Evolutionary conservation across 352 stramenopile genomes (phyloP), one percentile per base, ranked within the genome.

Genomic region (Globisporangium uncinulatum): DNA sequence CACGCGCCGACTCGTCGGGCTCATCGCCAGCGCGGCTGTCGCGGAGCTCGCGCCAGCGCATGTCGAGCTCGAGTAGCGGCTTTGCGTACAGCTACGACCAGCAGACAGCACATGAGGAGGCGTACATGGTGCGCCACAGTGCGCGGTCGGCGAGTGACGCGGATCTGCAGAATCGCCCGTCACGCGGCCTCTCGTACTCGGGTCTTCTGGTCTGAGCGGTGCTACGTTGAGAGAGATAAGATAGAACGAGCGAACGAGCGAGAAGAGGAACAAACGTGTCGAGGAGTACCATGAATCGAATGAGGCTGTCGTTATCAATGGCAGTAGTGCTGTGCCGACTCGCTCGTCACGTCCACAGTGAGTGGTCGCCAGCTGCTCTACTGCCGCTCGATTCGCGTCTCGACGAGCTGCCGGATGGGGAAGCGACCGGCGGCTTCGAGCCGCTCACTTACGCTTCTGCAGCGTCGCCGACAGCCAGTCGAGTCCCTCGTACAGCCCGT

Each of bases 401-500:
- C 4, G 24, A 29, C 24, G 24, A 29, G 24, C 24, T 29, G 24
- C 24, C 4, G 24, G 24, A 1, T 29, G 2, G 4, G 4, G 24
- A 29, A 29, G 24, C 24, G 24, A 29, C 24, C 24, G 24, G 24
- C 24, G 24, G 24, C 24, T 29, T 29, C 24, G 24, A 29, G 24
- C 4, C 24, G 24, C 24, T 29, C 88, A 93, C 76, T 92, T 90
- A 51, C 70, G 57, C 70, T 92, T 92, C 66, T 94, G 82, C 14
- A 94, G 76, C 36, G 83, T 94, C 15, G 79, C 83, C 56, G 83
- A 89, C 51, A 99, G 86, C 97, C 97, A 99, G 76, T 99, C 97
- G 56, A 99, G 85, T 67, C 97, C 97, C 71, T 99, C 97, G 79
- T 99, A 99, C 56, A 99, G 73, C 65, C 97, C 97, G 69, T 99